These are phyloP conservation scores for Colletotrichum brevisporum DNA, from an alignment of 2,329 filamentous ascomycete genomes.

Conservation along the genomic window DNA sequence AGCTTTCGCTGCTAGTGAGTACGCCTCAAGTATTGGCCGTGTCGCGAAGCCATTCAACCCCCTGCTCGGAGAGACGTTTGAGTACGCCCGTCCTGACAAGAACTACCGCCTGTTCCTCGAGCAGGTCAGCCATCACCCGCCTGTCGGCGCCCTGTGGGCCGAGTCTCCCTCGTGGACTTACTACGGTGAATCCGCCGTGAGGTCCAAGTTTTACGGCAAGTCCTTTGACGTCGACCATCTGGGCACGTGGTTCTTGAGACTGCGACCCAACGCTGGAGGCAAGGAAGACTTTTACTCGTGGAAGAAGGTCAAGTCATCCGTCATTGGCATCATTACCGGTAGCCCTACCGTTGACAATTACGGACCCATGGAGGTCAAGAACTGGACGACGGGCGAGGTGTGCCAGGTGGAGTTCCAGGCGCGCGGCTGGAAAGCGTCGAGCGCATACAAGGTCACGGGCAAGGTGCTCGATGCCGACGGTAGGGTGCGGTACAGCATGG, in stretches of 20 bases:
- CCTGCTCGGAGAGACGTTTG: slow-evolving; percentile 94
- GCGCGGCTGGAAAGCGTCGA: slow-evolving; percentile 94
- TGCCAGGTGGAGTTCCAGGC: slow-evolving; percentile 93
- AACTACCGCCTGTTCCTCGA: slow-evolving; percentile 99
- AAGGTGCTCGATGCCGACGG: slow-evolving; percentile 86
- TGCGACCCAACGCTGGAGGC: slow-evolving; percentile 81
- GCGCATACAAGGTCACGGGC: slow-evolving; percentile 89
- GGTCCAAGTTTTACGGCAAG: slow-evolving; percentile 97
- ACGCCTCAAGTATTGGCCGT: slow-evolving; percentile 95
- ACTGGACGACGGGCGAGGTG: slow-evolving; percentile 95
- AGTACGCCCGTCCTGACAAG: slow-evolving; percentile 95
- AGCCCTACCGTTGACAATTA: slow-evolving; percentile 99
- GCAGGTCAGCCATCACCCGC: slow-evolving; percentile 97
- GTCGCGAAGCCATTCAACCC: slow-evolving; percentile 99
- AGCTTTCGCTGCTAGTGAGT: slow-evolving; percentile 95
- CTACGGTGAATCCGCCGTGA: slow-evolving; percentile 94
- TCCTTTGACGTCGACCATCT: slow-evolving; percentile 97
- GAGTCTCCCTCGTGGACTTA: slow-evolving; percentile 97
- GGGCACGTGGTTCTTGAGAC: slow-evolving; percentile 94
- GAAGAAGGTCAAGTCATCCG: slow-evolving; percentile 98
- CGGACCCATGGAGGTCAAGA: slow-evolving; percentile 96
- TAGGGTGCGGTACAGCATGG: slow-evolving; percentile 89
- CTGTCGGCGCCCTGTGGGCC: slow-evolving; percentile 92
- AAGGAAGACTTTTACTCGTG: slow-evolving; percentile 94
- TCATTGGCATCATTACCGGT: slow-evolving; percentile 98